Base-by-base conservation (phyloP, 257 asterid genomes). In the Primulina eburnea region DNA sequence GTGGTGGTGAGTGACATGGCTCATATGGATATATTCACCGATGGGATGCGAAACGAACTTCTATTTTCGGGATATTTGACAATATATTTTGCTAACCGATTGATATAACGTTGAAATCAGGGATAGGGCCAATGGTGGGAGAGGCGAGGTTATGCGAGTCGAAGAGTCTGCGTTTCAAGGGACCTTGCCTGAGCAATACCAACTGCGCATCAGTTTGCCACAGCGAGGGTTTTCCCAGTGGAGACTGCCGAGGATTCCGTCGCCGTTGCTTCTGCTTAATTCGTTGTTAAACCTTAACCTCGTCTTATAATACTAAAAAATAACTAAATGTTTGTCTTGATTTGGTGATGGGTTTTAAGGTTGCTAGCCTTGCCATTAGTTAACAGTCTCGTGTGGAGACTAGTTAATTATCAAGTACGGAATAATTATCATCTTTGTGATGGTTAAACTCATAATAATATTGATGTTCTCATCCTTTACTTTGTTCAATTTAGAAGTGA, bases 191-290 rank as follows among this genome's bases (percentile, higher is more conserved):
- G 17, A 77, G 89, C 5, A 18, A 20, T 17, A 70, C 62, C 61
- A 83, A 86, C 79, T 86, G 92, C 70, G 81, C 38, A 8, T 24
- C 77, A 0, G 83, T 86, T n/a, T 86, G 92, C 64, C 43, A 65
- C 68, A 68, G 67, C 0, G 87, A 84, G 75, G 87, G 89, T 50
- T 86, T 84, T 20, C 0, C 79, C 30, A 79, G 71, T 12, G 92
- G 92, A 14, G 10, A 69, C 2, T 86, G 88, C 78, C 64, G 18
- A 18, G 87, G 91, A 7, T 4, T 86, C 11, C 87, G 85, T 37
- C 87, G 82, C 73, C 91, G 87, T 30, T 83, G 88, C 74, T 79
- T 79, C 67, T 85, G 88, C 73, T 71, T 61, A 58, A 75, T 20
- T 28, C 82, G 67, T 26, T 85, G 90, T 60, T 85, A 71, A 59